Evolutionary conservation across 257 asterid genomes (phyloP), one percentile per base, ranked within the genome.

Genomic region (Cordia subcordata): DNA sequence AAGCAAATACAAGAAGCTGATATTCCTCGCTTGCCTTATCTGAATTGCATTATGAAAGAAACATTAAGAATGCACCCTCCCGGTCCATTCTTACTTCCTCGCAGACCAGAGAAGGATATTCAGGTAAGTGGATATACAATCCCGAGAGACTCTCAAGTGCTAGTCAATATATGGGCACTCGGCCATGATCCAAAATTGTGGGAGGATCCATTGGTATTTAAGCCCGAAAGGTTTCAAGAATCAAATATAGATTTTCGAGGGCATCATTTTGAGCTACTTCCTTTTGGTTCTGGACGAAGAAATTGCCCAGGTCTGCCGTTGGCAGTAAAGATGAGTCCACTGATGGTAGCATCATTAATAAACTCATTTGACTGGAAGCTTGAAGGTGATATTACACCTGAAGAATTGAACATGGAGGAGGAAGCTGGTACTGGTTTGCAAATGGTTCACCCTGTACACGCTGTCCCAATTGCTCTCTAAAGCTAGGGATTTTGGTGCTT

Each of bases 11-110:
- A 76, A n/a, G 96, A 85, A 60, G 65, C 72, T 0, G 90, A 85
- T 15, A 52, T 79, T 50, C 33, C 77, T 4, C 72, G 69, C 10
- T 75, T 88, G 9, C 90, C 92, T 8, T 88, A 83, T 37, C 72
- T 85, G 22, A 72, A 65, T 23, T 77, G 81, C 66, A 56, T 86
- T 54, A 64, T 81, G 47, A 85, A 85, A 66, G 96, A 88, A 71
- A 79, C 96, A 1, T 58, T 88, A 5, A 45, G 96, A 14, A 61
- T 85, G 37, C 90, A 88, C 68, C 90, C 92, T 0, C 82, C 94
- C 0, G 92, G 70, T 15, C 94, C 96, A 19, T 79, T 87, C 82
- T 68, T 88, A 21, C 75, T 83, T 13, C 89, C 89, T 0, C 93
- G 87, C 5, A 66, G 47, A 35, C 85, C 82, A 0, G 81, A 75